phyloP scores from a whole-genome alignment of 257 asterid species.

The Solanum virginianum region DNA sequence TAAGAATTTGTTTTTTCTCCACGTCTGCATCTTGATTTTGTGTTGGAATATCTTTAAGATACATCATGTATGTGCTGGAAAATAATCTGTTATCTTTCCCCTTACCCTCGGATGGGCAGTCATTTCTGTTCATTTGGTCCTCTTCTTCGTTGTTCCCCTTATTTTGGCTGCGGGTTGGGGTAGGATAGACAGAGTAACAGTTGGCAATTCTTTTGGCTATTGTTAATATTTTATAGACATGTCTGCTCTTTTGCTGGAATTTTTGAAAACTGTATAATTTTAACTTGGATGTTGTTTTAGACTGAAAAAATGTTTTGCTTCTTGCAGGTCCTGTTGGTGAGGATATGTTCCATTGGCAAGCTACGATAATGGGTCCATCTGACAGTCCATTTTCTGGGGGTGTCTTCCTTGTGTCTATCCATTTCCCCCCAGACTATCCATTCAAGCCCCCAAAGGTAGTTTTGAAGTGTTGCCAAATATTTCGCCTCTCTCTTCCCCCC shows the following conservation, averaged over 20 bases:
- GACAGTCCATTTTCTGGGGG: constrained; percentile 83
- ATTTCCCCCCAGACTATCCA: constrained; percentile 76
- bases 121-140: background rate
- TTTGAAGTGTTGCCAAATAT: background rate
- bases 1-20: background rate
- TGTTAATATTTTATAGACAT: background rate
- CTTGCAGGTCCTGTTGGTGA: constrained; percentile 60
- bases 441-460: constrained; percentile 79
- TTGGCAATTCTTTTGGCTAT: background rate
- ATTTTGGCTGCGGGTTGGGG: background rate
- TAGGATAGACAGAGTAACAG: background rate
- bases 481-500: background rate
- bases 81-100: background rate
- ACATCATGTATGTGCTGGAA: background rate
- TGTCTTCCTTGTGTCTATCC: constrained; percentile 52
- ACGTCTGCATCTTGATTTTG: background rate
- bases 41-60: background rate
- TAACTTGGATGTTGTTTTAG: background rate
- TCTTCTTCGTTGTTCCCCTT: background rate
- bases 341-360: constrained; percentile 79
- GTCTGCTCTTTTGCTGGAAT: background rate
- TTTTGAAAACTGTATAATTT: background rate
- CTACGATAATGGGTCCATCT: constrained; percentile 73
- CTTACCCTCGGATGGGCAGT: background rate
- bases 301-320: background rate